These are phyloP conservation scores for Ogataea trehaloabstinens DNA, from an alignment of 805 yeast genomes.

Conservation along the genomic window DNA sequence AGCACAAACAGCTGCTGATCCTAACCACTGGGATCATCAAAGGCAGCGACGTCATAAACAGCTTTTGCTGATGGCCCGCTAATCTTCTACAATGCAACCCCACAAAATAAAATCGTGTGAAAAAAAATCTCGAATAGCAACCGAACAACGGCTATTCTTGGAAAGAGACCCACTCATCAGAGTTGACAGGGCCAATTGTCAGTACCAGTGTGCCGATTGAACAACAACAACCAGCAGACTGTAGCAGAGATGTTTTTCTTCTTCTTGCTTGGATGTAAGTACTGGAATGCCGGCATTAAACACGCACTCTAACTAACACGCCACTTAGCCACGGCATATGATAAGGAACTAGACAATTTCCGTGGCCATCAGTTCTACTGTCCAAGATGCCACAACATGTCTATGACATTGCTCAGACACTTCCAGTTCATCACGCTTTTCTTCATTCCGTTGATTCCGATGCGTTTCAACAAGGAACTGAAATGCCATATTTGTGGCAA, in stretches of 20 bases:
- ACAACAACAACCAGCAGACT: background rate
- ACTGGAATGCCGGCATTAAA: conserved; percentile 1
- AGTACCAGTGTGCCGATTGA: too few relatives aligned
- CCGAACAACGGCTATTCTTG: too few relatives aligned
- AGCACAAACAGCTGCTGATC: conserved; percentile 38
- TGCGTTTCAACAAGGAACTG: conserved; percentile 21
- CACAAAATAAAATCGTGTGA: background rate
- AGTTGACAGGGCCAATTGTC: too few relatives aligned
- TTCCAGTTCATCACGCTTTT: conserved; percentile 23
- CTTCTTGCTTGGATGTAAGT: conserved; percentile 23
- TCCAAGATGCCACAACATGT: conserved; percentile 27
- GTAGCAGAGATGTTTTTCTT: conserved; percentile 21
- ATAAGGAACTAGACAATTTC: conserved; percentile 12
- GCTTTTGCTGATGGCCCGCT: conserved; percentile 7
- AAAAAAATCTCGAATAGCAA: background rate
- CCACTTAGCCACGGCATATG: conserved; percentile 2
- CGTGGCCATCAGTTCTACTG: conserved; percentile 20
- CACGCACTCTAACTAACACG: too few relatives aligned
- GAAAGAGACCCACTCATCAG: too few relatives aligned
- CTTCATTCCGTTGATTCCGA: conserved; percentile 27
- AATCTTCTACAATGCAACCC: background rate
- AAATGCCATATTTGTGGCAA: conserved; percentile 26
- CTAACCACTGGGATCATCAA: conserved; percentile 45
- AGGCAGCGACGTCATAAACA: conserved; percentile 32
- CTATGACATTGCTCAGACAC: conserved; percentile 24